These are phyloP conservation scores for Glutinoglossum americanum DNA, from an alignment of 495 filamentous ascomycete genomes.

Conservation along the genomic window DNA sequence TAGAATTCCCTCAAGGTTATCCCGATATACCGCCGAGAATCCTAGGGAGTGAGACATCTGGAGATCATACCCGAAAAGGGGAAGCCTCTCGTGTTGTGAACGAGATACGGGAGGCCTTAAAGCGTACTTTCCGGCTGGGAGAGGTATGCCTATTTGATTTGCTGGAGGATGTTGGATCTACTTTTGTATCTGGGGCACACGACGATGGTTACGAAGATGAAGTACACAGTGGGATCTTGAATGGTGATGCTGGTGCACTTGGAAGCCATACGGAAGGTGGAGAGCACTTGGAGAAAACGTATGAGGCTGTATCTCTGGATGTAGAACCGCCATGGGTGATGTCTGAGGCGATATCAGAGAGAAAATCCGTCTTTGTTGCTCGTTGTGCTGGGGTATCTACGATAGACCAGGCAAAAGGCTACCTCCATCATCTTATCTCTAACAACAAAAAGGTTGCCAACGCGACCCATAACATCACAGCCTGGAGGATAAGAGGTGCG, in stretches of 20 bases:
- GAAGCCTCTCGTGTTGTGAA: conserved; percentile 44
- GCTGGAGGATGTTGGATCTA: conserved; percentile 37
- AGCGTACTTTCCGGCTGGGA: conserved; percentile 43
- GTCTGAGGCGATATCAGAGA: conserved; percentile 50
- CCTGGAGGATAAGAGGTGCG: conserved; percentile 33
- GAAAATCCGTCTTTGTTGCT: conserved; percentile 75
- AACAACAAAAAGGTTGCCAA: conserved; percentile 62
- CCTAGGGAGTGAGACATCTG: conserved; percentile 40
- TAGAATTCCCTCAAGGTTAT: conserved; percentile 46
- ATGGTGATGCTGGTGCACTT: neutral
- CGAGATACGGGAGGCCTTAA: conserved; percentile 41
- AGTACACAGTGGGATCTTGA: conserved; percentile 23
- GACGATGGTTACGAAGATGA: conserved; percentile 54
- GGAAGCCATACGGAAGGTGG: neutral
- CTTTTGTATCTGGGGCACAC: neutral
- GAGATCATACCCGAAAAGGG: conserved; percentile 31
- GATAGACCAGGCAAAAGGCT: conserved; percentile 43
- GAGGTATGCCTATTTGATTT: conserved; percentile 76
- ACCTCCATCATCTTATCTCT: conserved; percentile 47
- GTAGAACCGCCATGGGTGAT: conserved; percentile 39
- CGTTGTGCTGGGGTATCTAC: conserved; percentile 45
- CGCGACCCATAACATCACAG: conserved; percentile 81
- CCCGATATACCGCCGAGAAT: conserved; percentile 47
- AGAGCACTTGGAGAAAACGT: neutral
- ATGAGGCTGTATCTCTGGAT: conserved; percentile 2